phyloP scores from a whole-genome alignment of 176 grass and related monocot species.

The Saccharum spontaneum region DNA sequence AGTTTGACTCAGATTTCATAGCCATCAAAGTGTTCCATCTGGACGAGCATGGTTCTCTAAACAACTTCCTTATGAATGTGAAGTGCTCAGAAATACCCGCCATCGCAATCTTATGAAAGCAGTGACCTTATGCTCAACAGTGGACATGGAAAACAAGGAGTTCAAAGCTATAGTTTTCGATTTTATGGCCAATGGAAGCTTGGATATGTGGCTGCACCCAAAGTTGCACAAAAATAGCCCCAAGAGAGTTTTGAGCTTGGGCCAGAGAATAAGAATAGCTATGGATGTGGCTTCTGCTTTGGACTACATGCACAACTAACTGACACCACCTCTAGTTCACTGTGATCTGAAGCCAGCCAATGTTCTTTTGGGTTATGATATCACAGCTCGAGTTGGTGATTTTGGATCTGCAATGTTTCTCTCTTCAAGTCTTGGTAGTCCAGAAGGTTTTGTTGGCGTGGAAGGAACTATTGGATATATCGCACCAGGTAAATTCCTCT shows the following conservation, averaged over 20 bases:
- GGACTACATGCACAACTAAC: constrained; percentile 44
- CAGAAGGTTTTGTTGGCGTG: not conserved
- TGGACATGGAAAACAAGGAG: constrained; percentile 25
- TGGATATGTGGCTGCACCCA: constrained; percentile 43
- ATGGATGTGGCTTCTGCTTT: constrained; percentile 34
- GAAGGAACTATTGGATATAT: constrained; percentile 50
- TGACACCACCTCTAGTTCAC: constrained; percentile 36
- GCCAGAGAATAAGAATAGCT: constrained; percentile 32
- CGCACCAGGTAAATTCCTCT: constrained; percentile 21
- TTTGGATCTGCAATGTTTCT: constrained; percentile 41
- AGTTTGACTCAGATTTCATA: constrained; percentile 35
- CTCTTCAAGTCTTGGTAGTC: not conserved
- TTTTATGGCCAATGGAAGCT: constrained; percentile 52
- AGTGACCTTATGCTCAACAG: constrained; percentile 34
- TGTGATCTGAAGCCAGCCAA: constrained; percentile 39
- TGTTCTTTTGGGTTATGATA: constrained; percentile 43
- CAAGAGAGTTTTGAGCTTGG: constrained; percentile 22
- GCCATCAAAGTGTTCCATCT: constrained; percentile 29
- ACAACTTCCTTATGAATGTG: constrained; percentile 20
- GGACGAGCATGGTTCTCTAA: not conserved
- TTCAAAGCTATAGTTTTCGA: constrained; percentile 41
- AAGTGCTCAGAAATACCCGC: constrained; percentile 31
- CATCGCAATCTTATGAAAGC: constrained; percentile 41
- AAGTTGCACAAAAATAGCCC: not conserved
- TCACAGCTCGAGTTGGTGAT: constrained; percentile 39